Percentiles rank a stretch among this genome's conserved stretches.
phyloP scores from a whole-genome alignment of 108 stramenopile genomes.

The Asterionellopsis glacialis region DNA sequence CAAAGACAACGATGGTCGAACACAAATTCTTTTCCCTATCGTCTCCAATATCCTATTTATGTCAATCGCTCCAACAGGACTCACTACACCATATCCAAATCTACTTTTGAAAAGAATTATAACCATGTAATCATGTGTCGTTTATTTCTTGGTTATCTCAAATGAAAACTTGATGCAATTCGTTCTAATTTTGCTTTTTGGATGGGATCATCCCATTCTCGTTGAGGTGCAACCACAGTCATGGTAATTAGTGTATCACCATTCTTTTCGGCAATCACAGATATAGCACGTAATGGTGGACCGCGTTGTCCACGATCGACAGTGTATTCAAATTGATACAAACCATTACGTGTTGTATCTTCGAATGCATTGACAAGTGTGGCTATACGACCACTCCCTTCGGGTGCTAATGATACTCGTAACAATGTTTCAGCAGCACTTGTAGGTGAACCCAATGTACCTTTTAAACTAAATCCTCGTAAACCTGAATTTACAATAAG shows the following conservation, averaged over 20 bases:
- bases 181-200: conserved; percentile 35
- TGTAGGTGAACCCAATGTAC: conserved; percentile 47
- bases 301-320: conserved; percentile 57
- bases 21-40: no score
- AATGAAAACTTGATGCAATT: conserved; percentile 64
- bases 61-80: no score
- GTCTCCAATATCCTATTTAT: no score
- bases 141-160: no score
- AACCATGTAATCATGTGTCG: no score
- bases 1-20: no score
- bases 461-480: conserved; percentile 45
- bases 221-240: conserved; percentile 61
- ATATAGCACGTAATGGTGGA: conserved; percentile 56
- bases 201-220: conserved; percentile 30
- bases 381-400: conserved; percentile 43
- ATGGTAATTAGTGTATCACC: conserved; percentile 38
- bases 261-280: conserved; percentile 43
- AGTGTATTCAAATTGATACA: conserved; percentile 70
- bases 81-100: no score
- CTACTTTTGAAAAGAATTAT: no score
- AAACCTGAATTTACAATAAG: conserved; percentile 39
- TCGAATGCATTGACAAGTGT: conserved; percentile 46
- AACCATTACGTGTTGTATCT: conserved; percentile 14
- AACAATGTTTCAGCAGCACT: conserved; percentile 59
- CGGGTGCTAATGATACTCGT: conserved; percentile 47